These are phyloP conservation scores for Aspergillus costaricaensis DNA, from an alignment of 2,329 filamentous ascomycete genomes.

Conservation along the genomic window DNA sequence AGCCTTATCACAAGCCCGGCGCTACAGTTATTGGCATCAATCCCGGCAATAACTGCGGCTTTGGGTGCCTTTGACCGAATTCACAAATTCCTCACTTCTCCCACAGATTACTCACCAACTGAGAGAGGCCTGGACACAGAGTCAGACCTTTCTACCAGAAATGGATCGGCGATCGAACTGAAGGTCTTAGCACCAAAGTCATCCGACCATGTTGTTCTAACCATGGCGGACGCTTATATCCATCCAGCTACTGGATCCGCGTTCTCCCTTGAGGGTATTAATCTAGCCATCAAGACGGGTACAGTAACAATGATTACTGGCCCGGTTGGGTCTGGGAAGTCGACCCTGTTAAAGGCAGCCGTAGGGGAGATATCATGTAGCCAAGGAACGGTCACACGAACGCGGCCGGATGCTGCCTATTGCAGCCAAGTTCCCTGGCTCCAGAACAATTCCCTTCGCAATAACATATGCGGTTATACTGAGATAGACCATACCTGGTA, in stretches of 20 bases:
- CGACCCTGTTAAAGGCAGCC: not conserved
- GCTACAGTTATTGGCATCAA: conserved; percentile 2
- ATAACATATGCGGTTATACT: conserved; percentile 67
- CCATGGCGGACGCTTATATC: not conserved
- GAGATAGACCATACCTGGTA: conserved; percentile 69
- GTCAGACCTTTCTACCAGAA: not conserved
- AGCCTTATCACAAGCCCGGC: conserved; percentile 1
- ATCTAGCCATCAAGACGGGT: not conserved
- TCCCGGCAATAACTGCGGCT: not conserved
- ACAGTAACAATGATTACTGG: not conserved
- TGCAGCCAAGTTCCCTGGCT: conserved; percentile 71
- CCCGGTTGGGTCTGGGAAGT: conserved; percentile 1
- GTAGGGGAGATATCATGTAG: not conserved
- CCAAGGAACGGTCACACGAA: not conserved
- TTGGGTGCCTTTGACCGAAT: conserved; percentile 5
- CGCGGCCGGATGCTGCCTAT: not conserved
- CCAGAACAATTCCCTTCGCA: conserved; percentile 72
- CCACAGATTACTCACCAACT: not conserved
- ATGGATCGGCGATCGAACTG: not conserved
- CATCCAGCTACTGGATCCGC: not conserved
- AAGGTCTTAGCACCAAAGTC: not conserved
- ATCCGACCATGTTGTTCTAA: not conserved
- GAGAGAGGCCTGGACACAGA: not conserved
- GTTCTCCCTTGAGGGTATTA: not conserved
- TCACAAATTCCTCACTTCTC: not conserved